Evolutionary conservation across 192 early-diverging fungal genomes (phyloP), one percentile per base, ranked within the genome.

Genomic region (Coemansia umbellata): DNA sequence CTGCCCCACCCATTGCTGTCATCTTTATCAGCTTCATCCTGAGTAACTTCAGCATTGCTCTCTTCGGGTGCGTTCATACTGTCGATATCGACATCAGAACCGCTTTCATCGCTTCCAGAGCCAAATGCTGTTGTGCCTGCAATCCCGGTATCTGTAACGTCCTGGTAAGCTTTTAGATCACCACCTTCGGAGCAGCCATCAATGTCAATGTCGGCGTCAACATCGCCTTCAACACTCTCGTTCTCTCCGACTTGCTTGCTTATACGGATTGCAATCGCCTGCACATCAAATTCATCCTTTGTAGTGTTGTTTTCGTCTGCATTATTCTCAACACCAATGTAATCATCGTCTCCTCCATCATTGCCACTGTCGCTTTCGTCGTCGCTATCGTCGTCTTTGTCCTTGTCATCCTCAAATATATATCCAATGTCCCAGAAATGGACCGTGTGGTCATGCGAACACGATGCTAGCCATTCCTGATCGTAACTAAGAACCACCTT

Each of bases 361-460:
- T 37, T 37, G 7, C 51, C 53, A 13, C 39, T 41, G n/a, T n/a
- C n/a, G 1, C 37, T 44, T 47, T 79, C 76, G 28, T 66, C 78
- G 1, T 73, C 72, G 6, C 75, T 77, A 2, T 74, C 71, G 10
- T 65, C 50, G 31, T 48, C 78, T 2, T 79, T 18, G 19, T 39
- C n/a, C 15, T n/a, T 15, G 26, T n/a, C 80, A 26, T 81, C 82
- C 3, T 80, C 70, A 8, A 64, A 74, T 26, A 93, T 72, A 39
- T 84, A 82, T 5, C 72, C 73, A 60, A 85, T 82, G 72, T 88
- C 82, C 93, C 94, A 99, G 62, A 99, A 91, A 47, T 86, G 84
- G 21, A 99, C 81, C 2, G 80, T 80, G 36, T 86, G 72, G 63
- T 97, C 96, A 58, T 95, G 93, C 24, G 90, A 87, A 55, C 87